Conservation (phyloP, 2,329 filamentous ascomycete genomes). For the Penicillium hordei region DNA sequence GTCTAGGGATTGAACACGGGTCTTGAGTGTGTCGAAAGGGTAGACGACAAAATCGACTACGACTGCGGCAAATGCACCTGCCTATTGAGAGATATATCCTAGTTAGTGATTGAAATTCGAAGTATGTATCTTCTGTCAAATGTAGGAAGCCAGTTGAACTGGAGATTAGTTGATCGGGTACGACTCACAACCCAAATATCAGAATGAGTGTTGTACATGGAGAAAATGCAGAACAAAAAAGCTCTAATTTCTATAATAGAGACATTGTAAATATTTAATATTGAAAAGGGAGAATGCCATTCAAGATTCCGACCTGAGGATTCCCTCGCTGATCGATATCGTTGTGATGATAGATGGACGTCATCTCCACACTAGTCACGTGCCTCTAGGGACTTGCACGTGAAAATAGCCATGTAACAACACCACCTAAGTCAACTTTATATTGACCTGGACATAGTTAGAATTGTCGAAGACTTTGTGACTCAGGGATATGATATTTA, state of each 20-base stretch:
- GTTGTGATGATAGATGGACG: conserved; percentile 6
- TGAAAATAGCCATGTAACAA: not conserved
- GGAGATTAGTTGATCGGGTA: not conserved
- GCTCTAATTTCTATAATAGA: not conserved
- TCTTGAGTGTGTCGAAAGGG: conserved; percentile 87
- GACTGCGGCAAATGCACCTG: conserved; percentile 81
- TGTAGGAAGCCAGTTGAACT: not conserved
- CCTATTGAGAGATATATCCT: conserved; percentile 50
- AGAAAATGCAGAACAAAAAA: not conserved
- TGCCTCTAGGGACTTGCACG: not conserved
- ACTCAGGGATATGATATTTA: not conserved
- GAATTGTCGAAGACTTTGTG: fast-evolving
- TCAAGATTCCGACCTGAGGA: not conserved
- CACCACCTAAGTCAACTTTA: too few relatives aligned
- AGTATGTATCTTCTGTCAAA: too few relatives aligned
- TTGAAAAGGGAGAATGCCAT: not conserved
- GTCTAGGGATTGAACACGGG: conserved; percentile 75
- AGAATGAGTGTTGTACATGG: conserved; percentile 53
- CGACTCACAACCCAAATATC: conserved; percentile 59
- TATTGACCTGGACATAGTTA: not conserved
- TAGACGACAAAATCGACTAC: conserved; percentile 83
- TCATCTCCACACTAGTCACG: not conserved
- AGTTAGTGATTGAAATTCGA: not conserved
- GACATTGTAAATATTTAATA: not conserved
- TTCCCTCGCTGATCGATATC: not conserved